Evolutionary conservation across 176 grass and related monocot species (phyloP), one percentile per base, ranked within the genome.

Genomic region (Phoenix dactylifera): DNA sequence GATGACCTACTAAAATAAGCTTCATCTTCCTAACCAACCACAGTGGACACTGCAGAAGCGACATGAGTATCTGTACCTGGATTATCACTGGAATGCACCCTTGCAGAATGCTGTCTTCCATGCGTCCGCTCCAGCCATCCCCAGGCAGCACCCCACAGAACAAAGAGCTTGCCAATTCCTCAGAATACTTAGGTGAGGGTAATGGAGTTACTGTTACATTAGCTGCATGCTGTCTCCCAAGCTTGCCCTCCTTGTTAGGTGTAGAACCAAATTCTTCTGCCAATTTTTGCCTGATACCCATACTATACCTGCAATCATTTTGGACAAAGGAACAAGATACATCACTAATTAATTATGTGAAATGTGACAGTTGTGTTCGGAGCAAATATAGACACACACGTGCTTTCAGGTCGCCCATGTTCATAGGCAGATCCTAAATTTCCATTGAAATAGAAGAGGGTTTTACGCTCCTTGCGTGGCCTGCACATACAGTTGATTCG

Each of bases 81-180:
- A 97, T 97, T 80, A 97, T 91, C 49, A 91, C 87, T 73, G 93
- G 87, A 74, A 91, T 97, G 50, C 87, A 97, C 52, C 87, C 87
- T 80, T 88, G 87, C 61, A 83, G 72, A 63, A 97, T 88, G 74
- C 93, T 88, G 54, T 97, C 87, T 77, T 91, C 87, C 84, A 91
- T 83, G 56, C 93, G 81, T 52, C 93, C 93, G 60, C 93, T 97
- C 93, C 93, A 97, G 59, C 93, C 87, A 83, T 97, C 87, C 63
- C 93, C 93, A 16, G 93, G 93, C 52, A 97, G 60, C 29, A 97
- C 87, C 66, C 93, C 93, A 64, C 87, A 91, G 76, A 97, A 97
- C 69, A 97, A 51, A 54, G 93, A 91, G 65, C 51, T 88, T 76
- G 87, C 75, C 26, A 97, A 50, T 70, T 91, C 87, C 54, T 88